Base-by-base conservation (phyloP, 257 asterid species). In the Ophiorrhiza pumila region DNA sequence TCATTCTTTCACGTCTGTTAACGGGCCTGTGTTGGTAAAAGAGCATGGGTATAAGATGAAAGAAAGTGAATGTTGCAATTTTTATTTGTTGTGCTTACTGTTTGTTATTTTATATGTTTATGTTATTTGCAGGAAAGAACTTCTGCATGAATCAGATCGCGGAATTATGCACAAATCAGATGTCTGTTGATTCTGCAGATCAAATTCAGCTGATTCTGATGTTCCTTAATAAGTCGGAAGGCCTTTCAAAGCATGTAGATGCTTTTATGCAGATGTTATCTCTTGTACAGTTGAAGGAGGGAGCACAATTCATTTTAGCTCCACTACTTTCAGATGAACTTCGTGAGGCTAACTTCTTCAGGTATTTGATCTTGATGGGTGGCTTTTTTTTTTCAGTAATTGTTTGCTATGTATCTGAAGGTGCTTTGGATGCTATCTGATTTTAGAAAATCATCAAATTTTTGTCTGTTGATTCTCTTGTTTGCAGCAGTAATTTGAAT, bases 261-360 rank as follows among this genome's bases (percentile, higher is more conserved):
- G 85, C 93, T 34, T 90, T 92, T 86, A 90, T 90, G 96, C 90
- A 84, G 82, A 89, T 90, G 90, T 77, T 92, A 69, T 90, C 96
- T 49, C 95, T 89, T 13, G 64, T 90, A 65, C 90, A 84, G 78
- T 80, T 86, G 85, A 82, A 89, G 81, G 95, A 88, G n/a, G 94
- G 76, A 31, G 72, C 84, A 25, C 87, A 84, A 71, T 89, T 90
- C 83, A 76, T 87, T 77, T 79, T 92, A 74, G 69, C 90, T 41
- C 99, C 99, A 68, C 77, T 92, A 70, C 88, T 90, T 58, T 79
- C 92, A 1, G 90, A 89, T 77, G 97, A 92, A 71, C 75, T 79
- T 65, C 88, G 72, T 20, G 88, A 83, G 70, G 86, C 90, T 72
- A 87, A 80, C 69, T 83, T 85, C 83, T 89, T 90, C 81, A 82